Evolutionary conservation across 148 eudicot genomes (phyloP).

Genomic region (Cornus suecica): DNA sequence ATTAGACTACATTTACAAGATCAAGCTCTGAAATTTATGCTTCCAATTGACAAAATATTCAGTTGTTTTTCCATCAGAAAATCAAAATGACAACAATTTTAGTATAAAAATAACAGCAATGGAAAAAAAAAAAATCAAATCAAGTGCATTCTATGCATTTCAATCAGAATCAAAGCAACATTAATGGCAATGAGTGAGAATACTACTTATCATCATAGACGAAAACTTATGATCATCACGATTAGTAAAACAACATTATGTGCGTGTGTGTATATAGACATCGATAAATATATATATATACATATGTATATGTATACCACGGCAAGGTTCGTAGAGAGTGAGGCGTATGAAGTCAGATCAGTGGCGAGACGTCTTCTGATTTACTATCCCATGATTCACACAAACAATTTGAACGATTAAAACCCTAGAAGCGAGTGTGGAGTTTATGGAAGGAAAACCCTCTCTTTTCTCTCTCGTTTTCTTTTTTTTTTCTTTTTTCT

Average conservation of each 20-base stretch:
- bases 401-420: neutral
- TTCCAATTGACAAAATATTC: neutral
- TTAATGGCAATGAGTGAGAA: neutral
- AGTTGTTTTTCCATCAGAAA: neutral
- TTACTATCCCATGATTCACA: neutral
- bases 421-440: slow-evolving; percentile 7
- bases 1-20: neutral
- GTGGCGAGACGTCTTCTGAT: neutral
- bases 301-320: neutral
- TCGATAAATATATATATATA: neutral
- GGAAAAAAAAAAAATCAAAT: neutral
- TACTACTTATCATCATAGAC: neutral
- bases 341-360: neutral
- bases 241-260: neutral
- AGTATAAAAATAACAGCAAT: too few relatives aligned
- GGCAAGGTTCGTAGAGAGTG: neutral
- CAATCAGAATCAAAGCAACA: neutral
- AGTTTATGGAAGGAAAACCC: neutral
- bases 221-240: neutral
- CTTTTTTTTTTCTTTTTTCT: neutral
- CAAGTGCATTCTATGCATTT: neutral
- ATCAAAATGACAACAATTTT: neutral
- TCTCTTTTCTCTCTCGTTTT: neutral
- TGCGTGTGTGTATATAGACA: too few relatives aligned
- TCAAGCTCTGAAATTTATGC: neutral